Conservation (phyloP, 352 stramenopile genomes). For the Pythium dissotocum region DNA sequence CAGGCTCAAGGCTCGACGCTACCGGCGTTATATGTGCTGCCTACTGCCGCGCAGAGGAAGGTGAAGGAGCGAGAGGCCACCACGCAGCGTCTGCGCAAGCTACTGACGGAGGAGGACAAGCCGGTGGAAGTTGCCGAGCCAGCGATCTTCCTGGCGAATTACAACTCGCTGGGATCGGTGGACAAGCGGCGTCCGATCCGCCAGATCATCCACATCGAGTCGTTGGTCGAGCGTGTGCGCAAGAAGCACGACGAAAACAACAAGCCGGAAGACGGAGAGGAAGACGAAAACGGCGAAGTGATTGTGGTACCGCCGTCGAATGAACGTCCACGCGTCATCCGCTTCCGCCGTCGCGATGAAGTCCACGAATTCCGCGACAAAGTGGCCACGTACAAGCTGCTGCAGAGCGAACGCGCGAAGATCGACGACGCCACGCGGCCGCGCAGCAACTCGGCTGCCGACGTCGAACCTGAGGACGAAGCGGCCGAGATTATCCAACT, state of each 20-base stretch:
- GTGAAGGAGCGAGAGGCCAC: constrained; percentile 18
- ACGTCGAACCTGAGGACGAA: constrained; percentile 15
- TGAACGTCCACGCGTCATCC: constrained; percentile 5
- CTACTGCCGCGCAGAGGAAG: constrained; percentile 24
- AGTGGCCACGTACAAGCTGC: constrained; percentile 1
- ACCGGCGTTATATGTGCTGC: constrained; percentile 36
- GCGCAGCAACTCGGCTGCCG: constrained; percentile 12
- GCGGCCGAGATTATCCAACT: constrained; percentile 15
- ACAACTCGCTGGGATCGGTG: constrained; percentile 67
- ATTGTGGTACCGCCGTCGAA: neutral
- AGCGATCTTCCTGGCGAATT: constrained; percentile 53
- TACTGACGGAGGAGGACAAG: constrained; percentile 20
- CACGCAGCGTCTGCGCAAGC: constrained; percentile 26
- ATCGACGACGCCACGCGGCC: constrained; percentile 25
- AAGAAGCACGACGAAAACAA: constrained; percentile 33
- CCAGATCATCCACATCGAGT: constrained; percentile 58
- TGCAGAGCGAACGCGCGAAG: constrained; percentile 33
- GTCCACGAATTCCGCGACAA: constrained; percentile 4
- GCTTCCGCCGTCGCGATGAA: constrained; percentile 8
- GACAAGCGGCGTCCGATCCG: constrained; percentile 49
- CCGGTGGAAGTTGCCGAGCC: constrained; percentile 31
- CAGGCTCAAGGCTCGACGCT: constrained; percentile 36
- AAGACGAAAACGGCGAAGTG: neutral
- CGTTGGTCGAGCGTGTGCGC: constrained; percentile 49
- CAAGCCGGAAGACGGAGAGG: constrained; percentile 25